Evolutionary conservation across 2,329 filamentous ascomycete genomes (phyloP).

Genomic region (Fusarium metavorans): DNA sequence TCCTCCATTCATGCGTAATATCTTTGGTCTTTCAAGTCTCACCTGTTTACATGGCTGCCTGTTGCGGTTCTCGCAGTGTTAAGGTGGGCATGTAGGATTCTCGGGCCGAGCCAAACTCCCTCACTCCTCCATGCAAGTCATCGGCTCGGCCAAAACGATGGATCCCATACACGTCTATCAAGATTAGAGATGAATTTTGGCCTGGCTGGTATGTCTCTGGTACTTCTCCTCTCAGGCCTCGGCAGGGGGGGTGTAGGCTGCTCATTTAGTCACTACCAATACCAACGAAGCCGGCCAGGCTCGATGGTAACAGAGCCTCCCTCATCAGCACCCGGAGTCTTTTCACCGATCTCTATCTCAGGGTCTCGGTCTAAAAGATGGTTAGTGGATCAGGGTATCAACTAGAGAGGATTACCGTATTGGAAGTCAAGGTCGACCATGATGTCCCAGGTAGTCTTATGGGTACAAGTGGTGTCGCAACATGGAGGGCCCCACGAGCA

Average conservation of each 20-base stretch:
- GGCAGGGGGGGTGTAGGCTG: not conserved
- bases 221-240: not conserved
- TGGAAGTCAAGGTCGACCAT: not conserved
- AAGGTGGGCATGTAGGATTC: not conserved
- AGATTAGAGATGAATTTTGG: not conserved
- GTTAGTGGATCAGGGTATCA: not conserved
- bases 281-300: not conserved
- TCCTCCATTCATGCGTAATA: not conserved
- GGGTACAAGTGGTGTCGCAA: not conserved
- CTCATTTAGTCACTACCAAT: not conserved
- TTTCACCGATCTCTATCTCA: not conserved
- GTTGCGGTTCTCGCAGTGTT: not conserved
- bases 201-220: not conserved
- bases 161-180: not conserved
- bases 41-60: too few species aligned
- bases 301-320: not conserved
- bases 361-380: not conserved
- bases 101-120: not conserved
- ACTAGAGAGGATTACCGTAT: not conserved
- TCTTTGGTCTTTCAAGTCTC: not conserved
- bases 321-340: not conserved
- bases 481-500: not conserved
- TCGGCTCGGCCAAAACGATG: not conserved
- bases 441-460: too few species aligned
- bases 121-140: not conserved